Evolutionary conservation across 805 yeast species (phyloP), one percentile per base, ranked within the genome.

Genomic region (Candida lessepsii): DNA sequence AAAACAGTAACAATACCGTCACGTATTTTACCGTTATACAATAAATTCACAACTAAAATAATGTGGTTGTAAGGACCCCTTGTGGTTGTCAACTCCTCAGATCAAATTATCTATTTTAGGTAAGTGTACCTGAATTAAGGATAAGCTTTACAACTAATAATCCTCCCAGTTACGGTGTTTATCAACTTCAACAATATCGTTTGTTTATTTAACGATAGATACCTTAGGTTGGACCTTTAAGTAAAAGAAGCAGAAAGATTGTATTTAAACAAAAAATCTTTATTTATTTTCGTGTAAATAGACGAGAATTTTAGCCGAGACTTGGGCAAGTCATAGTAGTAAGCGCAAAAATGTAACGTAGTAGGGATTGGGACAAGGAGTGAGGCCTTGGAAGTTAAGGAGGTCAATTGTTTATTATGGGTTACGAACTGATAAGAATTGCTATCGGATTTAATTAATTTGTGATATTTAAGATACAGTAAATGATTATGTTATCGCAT

Each of bases 251-350:
- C 7, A 28, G n/a, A 14, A 32, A 21, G 8, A 13, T 13, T 8
- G 35, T 21, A 32, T 32, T 32, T 32, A 32, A 32, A 21, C 23
- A 16, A 20, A 32, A 32, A 32, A 14, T 21, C 10, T 32, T 32
- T 32, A 32, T 32, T 32, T 20, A 14, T 23, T 32, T 32, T 32
- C 35, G 35, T 32, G 35, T 32, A 32, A 32, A 32, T 32, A 32
- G 35, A 32, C 35, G 35, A 32, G 25, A 32, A 29, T 29, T 29
- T 29, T 29, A 29, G 33, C 17, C 33, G 33, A 29, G 33, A n/a
- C n/a, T n/a, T n/a, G n/a, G n/a, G n/a, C n/a, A n/a, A n/a, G n/a
- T n/a, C n/a, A n/a, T n/a, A n/a, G n/a, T n/a, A n/a, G n/a, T n/a
- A n/a, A n/a, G n/a, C n/a, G n/a, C n/a, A n/a, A n/a, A n/a, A n/a